A percentile compares a stretch with the other conserved stretches of the same genome.
Evolutionary conservation across 73 alveolate species (phyloP).

Genomic region (Stentor roeselii): DNA sequence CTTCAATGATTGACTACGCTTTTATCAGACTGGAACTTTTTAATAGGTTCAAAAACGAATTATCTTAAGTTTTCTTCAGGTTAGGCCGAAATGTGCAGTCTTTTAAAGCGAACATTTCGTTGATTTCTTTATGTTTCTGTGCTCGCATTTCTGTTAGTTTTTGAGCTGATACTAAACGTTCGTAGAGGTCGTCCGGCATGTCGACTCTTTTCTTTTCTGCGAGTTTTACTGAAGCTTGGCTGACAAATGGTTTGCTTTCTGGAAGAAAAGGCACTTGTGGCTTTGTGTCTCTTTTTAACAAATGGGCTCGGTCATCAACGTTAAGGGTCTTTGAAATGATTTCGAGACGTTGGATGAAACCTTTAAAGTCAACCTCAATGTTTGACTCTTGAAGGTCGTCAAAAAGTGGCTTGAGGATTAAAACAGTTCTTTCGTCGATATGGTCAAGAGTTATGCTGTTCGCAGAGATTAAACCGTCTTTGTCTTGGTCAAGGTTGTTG

Average conservation of each 20-base stretch:
- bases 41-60: background rate
- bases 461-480: background rate
- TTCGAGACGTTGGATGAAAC: background rate
- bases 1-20: background rate
- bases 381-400: background rate
- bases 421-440: background rate
- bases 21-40: background rate
- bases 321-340: background rate
- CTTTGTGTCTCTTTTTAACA: background rate
- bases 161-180: background rate
- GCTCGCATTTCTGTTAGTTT: background rate
- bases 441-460: background rate
- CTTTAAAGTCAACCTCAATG: background rate
- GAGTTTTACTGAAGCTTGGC: background rate
- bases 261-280: too few species aligned
- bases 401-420: background rate
- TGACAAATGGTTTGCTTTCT: background rate
- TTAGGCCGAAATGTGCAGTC: conserved; percentile 10
- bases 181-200: background rate
- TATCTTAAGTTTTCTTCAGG: too few species aligned
- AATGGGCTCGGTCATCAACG: background rate
- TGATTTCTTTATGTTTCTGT: background rate
- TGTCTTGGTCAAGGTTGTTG: background rate
- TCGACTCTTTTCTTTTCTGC: background rate
- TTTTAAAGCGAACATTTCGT: background rate